These are phyloP conservation scores for Combretum micranthum DNA, from an alignment of 345 rosid species.

Conservation along the genomic window DNA sequence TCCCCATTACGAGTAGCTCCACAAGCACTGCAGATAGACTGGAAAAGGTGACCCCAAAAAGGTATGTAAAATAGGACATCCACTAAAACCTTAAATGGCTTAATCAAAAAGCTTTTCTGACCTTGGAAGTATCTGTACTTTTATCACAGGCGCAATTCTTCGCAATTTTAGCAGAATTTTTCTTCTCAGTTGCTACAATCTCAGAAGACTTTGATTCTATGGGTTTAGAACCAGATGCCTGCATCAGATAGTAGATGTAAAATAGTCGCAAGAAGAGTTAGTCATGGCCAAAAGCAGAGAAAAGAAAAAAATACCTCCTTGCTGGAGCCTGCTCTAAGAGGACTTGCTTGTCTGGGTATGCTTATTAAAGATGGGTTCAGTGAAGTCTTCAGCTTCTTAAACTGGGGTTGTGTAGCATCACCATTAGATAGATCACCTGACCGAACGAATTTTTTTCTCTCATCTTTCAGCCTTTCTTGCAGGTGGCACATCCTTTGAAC, in stretches of 20 bases:
- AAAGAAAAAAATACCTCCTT: constrained; percentile 17
- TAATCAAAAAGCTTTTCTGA: constrained; percentile 2
- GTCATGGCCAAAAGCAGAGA: constrained; percentile 1
- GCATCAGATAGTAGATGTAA: constrained; percentile 4
- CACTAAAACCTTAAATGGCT: not conserved
- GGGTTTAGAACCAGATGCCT: constrained; percentile 8
- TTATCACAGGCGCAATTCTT: constrained; percentile 4
- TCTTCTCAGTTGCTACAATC: constrained; percentile 6
- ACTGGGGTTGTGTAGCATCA: constrained; percentile 11
- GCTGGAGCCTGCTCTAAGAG: constrained; percentile 16
- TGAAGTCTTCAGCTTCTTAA: constrained; percentile 24
- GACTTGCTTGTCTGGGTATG: constrained; percentile 8
- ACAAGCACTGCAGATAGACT: constrained; percentile 13
- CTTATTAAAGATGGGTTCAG: constrained; percentile 16
- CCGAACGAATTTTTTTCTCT: not conserved
- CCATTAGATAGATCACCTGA: constrained; percentile 5
- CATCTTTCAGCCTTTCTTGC: no score
- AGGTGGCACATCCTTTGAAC: no score
- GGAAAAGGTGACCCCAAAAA: constrained; percentile 10
- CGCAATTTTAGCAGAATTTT: constrained; percentile 3
- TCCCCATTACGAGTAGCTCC: not conserved
- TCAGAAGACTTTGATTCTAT: constrained; percentile 10
- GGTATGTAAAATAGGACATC: not conserved
- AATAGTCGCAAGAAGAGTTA: not conserved
- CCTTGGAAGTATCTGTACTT: not conserved